These are phyloP conservation scores for Penicillium malachiteum DNA, from an alignment of 495 filamentous ascomycete species.

Conservation along the genomic window DNA sequence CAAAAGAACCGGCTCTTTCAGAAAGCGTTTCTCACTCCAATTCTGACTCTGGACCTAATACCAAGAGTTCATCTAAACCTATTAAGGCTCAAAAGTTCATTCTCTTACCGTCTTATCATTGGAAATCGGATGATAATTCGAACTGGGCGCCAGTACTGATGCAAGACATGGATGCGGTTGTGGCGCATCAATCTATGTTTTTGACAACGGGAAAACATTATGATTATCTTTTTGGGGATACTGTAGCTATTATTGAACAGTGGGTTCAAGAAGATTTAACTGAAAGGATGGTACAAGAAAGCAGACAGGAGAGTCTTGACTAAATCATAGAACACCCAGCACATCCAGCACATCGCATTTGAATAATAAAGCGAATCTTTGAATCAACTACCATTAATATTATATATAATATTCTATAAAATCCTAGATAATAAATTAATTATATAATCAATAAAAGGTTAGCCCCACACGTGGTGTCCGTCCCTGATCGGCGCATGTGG, in stretches of 20 bases:
- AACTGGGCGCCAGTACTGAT: constrained; percentile 78
- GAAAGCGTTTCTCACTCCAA: constrained; percentile 14
- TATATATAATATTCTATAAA: too few species aligned
- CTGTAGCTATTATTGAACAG: constrained; percentile 62
- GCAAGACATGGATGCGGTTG: constrained; percentile 80
- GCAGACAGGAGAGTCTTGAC: neutral
- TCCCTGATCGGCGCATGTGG: constrained; percentile 19
- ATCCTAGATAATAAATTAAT: too few species aligned
- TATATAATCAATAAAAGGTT: too few species aligned
- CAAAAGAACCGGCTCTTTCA: constrained; percentile 5
- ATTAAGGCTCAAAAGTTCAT: constrained; percentile 73
- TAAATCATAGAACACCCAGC: neutral
- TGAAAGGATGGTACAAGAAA: constrained; percentile 19
- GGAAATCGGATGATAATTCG: constrained; percentile 49
- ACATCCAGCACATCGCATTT: too few species aligned
- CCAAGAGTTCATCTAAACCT: constrained; percentile 13
- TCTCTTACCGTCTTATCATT: constrained; percentile 59
- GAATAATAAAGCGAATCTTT: too few species aligned
- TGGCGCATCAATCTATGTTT: constrained; percentile 83
- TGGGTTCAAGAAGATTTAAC: constrained; percentile 64
- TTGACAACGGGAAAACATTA: constrained; percentile 62
- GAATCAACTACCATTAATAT: too few species aligned
- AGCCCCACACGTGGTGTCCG: neutral
- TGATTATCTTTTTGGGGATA: constrained; percentile 73
- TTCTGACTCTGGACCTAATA: constrained; percentile 3